Conservation (phyloP, 1,139 yeast species). For the Candida gigantensis region DNA sequence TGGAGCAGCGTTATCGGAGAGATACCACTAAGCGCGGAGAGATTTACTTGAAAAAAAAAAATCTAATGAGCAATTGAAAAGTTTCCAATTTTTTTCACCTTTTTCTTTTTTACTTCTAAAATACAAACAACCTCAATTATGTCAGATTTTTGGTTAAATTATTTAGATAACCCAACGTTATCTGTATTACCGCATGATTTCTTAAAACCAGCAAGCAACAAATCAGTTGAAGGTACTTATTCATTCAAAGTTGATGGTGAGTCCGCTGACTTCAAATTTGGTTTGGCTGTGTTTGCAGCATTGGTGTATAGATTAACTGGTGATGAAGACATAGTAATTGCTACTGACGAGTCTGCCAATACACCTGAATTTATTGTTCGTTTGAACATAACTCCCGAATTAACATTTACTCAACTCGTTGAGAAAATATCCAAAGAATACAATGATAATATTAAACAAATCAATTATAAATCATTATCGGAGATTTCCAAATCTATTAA, state of each 20-base stretch:
- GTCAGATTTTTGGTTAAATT: slow-evolving; percentile 60
- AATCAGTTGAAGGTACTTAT: slow-evolving; percentile 63
- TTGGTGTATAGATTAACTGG: slow-evolving; percentile 83
- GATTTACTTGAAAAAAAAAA: too few species aligned
- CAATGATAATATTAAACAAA: slow-evolving; percentile 34
- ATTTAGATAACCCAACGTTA: slow-evolving; percentile 78
- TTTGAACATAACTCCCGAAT: slow-evolving; percentile 53
- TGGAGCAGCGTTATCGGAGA: neutral
- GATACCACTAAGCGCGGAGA: too few species aligned
- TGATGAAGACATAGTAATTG: slow-evolving; percentile 89
- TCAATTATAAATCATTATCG: slow-evolving; percentile 50
- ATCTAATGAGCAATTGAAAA: neutral
- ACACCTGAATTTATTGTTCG: slow-evolving; percentile 59
- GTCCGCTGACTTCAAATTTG: slow-evolving; percentile 42
- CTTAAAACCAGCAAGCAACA: slow-evolving; percentile 73
- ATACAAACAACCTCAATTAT: slow-evolving; percentile 6
- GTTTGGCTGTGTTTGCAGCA: slow-evolving; percentile 70
- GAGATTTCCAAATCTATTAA: slow-evolving; percentile 58
- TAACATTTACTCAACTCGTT: slow-evolving; percentile 55
- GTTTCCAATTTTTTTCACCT: neutral
- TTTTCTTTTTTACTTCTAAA: neutral
- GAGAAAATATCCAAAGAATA: slow-evolving; percentile 46
- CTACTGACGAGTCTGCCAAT: slow-evolving; percentile 53
- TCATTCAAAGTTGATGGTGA: slow-evolving; percentile 31
- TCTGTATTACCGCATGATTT: slow-evolving; percentile 88